A percentile compares a stretch with the other conserved stretches of the same genome.
Conservation (phyloP, 2,329 filamentous ascomycete species). For the Aschersonia sp. region DNA sequence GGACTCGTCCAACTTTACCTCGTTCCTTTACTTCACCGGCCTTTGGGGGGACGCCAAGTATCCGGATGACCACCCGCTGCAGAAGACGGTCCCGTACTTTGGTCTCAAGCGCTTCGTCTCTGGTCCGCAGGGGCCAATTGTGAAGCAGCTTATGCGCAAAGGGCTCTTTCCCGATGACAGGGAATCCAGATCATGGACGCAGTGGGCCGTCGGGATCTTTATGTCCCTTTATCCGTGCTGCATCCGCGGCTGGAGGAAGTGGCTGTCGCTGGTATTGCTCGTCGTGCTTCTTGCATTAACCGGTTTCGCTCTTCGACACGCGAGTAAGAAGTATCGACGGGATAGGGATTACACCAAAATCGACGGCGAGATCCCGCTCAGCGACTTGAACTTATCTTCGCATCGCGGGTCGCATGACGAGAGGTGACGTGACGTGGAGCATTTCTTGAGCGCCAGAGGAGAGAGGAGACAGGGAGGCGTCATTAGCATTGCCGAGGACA, state of each 20-base stretch:
- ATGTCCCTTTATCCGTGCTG: slow-evolving; percentile 16
- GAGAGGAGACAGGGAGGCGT: neutral
- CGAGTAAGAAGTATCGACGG: neutral
- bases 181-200: slow-evolving; percentile 7
- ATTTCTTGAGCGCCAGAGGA: neutral
- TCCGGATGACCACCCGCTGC: slow-evolving; percentile 11
- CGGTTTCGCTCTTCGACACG: neutral
- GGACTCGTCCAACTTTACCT: slow-evolving; percentile 10
- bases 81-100: slow-evolving; percentile 11
- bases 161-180: slow-evolving; percentile 12
- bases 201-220: slow-evolving; percentile 10
- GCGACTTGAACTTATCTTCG: neutral
- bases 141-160: slow-evolving; percentile 14
- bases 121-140: slow-evolving; percentile 12
- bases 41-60: slow-evolving; percentile 15
- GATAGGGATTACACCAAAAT: neutral
- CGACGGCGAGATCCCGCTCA: neutral
- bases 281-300: neutral
- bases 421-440: neutral
- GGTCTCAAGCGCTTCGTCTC: slow-evolving; percentile 14
- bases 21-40: slow-evolving; percentile 15
- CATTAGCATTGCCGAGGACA: no score
- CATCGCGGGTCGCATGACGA: neutral
- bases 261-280: slow-evolving; percentile 7
- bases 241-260: slow-evolving; percentile 14